phyloP scores from a whole-genome alignment of 2,329 filamentous ascomycete species.

The Scleromitrula shiraiana region DNA sequence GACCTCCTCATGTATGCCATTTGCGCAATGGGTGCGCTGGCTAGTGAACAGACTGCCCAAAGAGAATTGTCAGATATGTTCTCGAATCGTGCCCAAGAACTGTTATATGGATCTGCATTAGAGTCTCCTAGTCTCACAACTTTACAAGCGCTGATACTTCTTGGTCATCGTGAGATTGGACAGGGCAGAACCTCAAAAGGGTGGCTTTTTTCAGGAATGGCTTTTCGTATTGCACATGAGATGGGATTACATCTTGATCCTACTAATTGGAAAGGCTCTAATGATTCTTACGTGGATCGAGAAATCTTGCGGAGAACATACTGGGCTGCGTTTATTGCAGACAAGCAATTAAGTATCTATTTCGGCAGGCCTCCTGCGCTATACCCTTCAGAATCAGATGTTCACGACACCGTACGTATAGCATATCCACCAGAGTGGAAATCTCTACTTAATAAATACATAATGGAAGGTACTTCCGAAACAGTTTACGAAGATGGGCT shows the following conservation, averaged over 20 bases:
- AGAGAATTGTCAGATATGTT: constrained; percentile 36
- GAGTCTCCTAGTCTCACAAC: constrained; percentile 41
- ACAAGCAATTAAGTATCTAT: constrained; percentile 44
- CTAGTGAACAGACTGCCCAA: constrained; percentile 32
- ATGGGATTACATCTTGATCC: constrained; percentile 46
- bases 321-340: constrained; percentile 42
- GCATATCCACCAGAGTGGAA: constrained; percentile 43
- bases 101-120: constrained; percentile 37
- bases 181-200: constrained; percentile 41
- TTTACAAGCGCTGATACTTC: constrained; percentile 37
- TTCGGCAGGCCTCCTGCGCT: constrained; percentile 43
- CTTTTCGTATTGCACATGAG: constrained; percentile 42
- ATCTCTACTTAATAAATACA: constrained; percentile 39
- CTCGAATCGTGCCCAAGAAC: constrained; percentile 36
- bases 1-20: constrained; percentile 42
- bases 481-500: constrained; percentile 40
- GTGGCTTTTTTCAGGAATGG: constrained; percentile 45
- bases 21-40: constrained; percentile 41
- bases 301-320: constrained; percentile 42
- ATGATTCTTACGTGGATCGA: constrained; percentile 35
- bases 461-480: constrained; percentile 36
- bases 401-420: constrained; percentile 40
- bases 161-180: constrained; percentile 41
- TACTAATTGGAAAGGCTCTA: constrained; percentile 39
- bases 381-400: constrained; percentile 42